phyloP scores from a whole-genome alignment of 2,329 filamentous ascomycete genomes.

The Hymenoscyphus infarciens region DNA sequence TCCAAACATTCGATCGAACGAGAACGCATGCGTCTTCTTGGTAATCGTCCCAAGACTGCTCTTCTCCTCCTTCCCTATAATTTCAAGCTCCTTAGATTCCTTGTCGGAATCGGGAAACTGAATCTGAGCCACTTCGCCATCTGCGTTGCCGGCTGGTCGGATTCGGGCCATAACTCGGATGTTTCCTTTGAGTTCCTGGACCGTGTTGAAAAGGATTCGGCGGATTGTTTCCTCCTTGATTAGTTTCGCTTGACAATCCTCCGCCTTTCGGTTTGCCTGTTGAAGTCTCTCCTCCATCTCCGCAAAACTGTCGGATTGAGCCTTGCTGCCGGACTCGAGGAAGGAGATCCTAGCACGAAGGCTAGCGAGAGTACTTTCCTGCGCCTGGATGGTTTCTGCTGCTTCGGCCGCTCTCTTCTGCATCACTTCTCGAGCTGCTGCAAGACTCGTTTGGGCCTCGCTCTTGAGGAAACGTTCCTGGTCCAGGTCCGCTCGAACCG shows the following conservation, averaged over 20 bases:
- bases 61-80: conserved; percentile 79
- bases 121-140: conserved; percentile 66
- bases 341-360: conserved; percentile 82
- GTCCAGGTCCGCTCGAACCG: conserved; percentile 49
- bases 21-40: conserved; percentile 78
- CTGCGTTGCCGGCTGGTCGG: conserved; percentile 57
- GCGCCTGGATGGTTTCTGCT: conserved; percentile 56
- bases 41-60: conserved; percentile 73
- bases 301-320: conserved; percentile 81
- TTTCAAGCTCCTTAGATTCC: conserved; percentile 81
- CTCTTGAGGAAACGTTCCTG: conserved; percentile 54
- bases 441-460: conserved; percentile 44
- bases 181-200: conserved; percentile 96
- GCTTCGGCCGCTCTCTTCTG: conserved; percentile 53
- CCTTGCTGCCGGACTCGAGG: conserved; percentile 83
- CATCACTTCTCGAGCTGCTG: conserved; percentile 40
- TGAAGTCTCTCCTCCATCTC: conserved; percentile 77
- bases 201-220: conserved; percentile 92
- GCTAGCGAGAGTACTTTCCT: conserved; percentile 73
- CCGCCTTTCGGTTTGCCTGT: conserved; percentile 67
- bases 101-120: conserved; percentile 74
- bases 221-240: conserved; percentile 88
- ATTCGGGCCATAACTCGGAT: conserved; percentile 98
- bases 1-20: conserved; percentile 89
- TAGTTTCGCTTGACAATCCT: conserved; percentile 73